A percentile compares a stretch with the other conserved stretches of the same genome.
Evolutionary conservation across 768 basidiomycete genomes (phyloP).

Genomic region (Psilocybe sp.): DNA sequence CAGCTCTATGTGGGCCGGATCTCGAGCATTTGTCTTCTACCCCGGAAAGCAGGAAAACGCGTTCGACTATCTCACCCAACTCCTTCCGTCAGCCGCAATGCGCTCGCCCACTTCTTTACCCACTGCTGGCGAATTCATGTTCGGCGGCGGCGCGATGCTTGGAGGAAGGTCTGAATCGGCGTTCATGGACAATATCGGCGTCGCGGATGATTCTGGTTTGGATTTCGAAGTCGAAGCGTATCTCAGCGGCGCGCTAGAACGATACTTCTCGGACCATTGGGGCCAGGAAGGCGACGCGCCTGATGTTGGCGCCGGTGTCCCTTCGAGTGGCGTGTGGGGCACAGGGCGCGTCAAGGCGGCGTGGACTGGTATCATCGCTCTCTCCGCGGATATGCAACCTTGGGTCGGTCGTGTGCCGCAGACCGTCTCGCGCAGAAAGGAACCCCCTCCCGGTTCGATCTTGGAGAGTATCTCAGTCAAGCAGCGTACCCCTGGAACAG

Average conservation of each 20-base stretch:
- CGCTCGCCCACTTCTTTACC: constrained; percentile 15
- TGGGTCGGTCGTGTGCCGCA: constrained; percentile 69
- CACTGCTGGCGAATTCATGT: constrained; percentile 53
- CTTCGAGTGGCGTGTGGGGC: constrained; percentile 20
- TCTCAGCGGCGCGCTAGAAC: constrained; percentile 39
- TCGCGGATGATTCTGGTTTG: constrained; percentile 33
- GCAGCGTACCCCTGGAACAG: background rate
- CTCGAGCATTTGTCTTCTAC: constrained; percentile 60
- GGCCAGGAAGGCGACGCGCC: constrained; percentile 16
- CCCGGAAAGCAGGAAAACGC: constrained; percentile 30
- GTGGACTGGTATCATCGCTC: constrained; percentile 65
- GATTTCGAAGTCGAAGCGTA: constrained; percentile 27
- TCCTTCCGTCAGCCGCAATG: constrained; percentile 23
- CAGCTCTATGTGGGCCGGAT: constrained; percentile 30
- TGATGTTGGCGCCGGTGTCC: constrained; percentile 15
- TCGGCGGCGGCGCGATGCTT: constrained; percentile 51
- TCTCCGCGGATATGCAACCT: constrained; percentile 59
- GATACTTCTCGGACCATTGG: constrained; percentile 43
- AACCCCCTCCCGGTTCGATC: constrained; percentile 1
- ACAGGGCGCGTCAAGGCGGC: constrained; percentile 47
- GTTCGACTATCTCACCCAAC: constrained; percentile 72
- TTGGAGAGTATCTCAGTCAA: too few relatives aligned
- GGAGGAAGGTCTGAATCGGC: constrained; percentile 25
- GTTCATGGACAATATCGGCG: constrained; percentile 32
- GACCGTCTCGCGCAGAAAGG: constrained; percentile 41